phyloP scores from a whole-genome alignment of 306 rosid species.

The Trichosanthes truncata region DNA sequence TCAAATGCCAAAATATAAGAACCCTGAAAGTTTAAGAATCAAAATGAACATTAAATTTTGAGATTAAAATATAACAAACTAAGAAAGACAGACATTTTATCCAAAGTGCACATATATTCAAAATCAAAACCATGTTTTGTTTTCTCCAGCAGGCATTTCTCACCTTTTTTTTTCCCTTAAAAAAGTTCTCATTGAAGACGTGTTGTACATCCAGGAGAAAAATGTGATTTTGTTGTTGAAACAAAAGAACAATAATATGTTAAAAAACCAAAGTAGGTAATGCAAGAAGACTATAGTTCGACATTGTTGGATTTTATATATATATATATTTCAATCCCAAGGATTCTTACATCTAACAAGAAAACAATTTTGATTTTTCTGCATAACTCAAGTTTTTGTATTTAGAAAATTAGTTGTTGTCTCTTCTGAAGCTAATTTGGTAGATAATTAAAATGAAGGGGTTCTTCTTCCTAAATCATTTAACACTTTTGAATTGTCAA shows the following conservation, averaged over 20 bases:
- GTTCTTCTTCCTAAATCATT: not conserved
- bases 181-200: not conserved
- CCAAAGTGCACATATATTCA: not conserved
- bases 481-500: not conserved
- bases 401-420: too few species aligned
- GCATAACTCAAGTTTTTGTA: too few species aligned
- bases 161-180: not conserved
- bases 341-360: not conserved
- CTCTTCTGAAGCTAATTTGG: not conserved
- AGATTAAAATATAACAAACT: too few species aligned
- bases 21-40: too few species aligned
- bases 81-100: too few species aligned
- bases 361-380: not conserved
- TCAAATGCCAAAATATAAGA: too few species aligned
- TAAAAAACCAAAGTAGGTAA: not conserved
- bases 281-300: too few species aligned
- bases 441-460: too few species aligned
- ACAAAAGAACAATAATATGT: not conserved
- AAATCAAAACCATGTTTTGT: not conserved
- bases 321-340: not conserved
- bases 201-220: not conserved
- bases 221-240: not conserved
- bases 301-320: too few species aligned
- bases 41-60: too few species aligned
- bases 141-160: not conserved